A percentile compares a stretch with the other conserved stretches of the same genome.
Evolutionary conservation across 140 eudicot species (phyloP).

Genomic region (Stevia rebaudiana): DNA sequence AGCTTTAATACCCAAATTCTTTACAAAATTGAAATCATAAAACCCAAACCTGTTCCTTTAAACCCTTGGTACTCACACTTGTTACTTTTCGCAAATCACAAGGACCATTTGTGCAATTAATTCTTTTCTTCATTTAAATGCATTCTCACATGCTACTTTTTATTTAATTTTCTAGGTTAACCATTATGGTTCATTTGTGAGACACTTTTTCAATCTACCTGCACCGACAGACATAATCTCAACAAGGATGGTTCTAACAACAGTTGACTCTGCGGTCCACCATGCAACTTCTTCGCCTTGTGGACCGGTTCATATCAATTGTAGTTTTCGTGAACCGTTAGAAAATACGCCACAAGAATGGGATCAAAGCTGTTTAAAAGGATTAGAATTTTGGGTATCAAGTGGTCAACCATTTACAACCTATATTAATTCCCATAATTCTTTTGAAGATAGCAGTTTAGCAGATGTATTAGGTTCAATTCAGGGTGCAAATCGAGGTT

Average conservation of each 20-base stretch:
- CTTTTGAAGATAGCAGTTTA: conserved; percentile 33
- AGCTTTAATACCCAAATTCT: no score
- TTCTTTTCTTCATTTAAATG: neutral
- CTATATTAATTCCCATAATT: conserved; percentile 39
- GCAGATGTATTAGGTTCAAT: conserved; percentile 47
- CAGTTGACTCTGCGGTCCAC: conserved; percentile 73
- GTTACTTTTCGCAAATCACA: no score
- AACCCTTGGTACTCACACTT: no score
- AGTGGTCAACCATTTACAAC: conserved; percentile 62
- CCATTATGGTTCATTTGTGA: conserved; percentile 70
- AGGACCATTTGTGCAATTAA: no score
- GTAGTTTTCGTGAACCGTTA: conserved; percentile 83
- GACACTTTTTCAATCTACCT: conserved; percentile 77
- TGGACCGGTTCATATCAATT: conserved; percentile 93
- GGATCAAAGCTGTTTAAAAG: conserved; percentile 55
- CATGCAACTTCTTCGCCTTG: conserved; percentile 63
- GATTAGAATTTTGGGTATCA: conserved; percentile 70
- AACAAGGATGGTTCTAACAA: conserved; percentile 76
- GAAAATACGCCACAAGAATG: conserved; percentile 56
- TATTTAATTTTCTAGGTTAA: conserved; percentile 46
- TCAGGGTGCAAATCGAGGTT: conserved; percentile 56
- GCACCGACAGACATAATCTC: conserved; percentile 71
- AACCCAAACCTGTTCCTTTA: no score
- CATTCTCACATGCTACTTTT: neutral
- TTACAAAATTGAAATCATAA: no score